Base-by-base conservation (phyloP, 331 rosid genomes). In the Telfairia occidentalis region DNA sequence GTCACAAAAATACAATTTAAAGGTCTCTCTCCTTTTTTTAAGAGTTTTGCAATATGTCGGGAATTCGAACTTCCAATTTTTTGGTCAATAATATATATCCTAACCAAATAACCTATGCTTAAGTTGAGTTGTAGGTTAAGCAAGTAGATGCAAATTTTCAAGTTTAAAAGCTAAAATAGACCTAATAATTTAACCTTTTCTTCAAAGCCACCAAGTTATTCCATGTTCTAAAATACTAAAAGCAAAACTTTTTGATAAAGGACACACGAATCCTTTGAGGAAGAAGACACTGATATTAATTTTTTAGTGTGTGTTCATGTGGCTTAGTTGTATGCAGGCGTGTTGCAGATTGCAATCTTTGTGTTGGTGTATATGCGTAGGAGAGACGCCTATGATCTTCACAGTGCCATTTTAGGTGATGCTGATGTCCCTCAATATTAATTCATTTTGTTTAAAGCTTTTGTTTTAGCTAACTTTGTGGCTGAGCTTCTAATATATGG, bases 381-480 rank as follows among this genome's bases (percentile, higher is more conserved):
- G 83, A 86, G 85, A 81, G 92, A 88, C 50, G 76, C 86, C 78
- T 88, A 86, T 71, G 90, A 88, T 81, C 89, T 88, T 81, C 92
- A 88, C 60, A 86, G 86, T 78, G 90, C 90, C 35, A 42, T 67
- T 43, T 40, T 67, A 67, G 73, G 73, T 67, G 50, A 67, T 5
- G 7, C 12, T 67, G 49, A n/a, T n/a, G n/a, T n/a, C n/a, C 71
- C 29, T 64, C 18, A 1, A 64, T 18, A 59, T 16, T 5, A 11
- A 6, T 60, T 29, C 1, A 7, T 19, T 2, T 53, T 26, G n/a
- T 5, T 60, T 19, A 12, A 54, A 23, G 61, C 32, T 54, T 54
- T 23, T 2, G 15, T 35, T n/a, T 64, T n/a, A 16, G 29, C 2
- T 35, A 12, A 9, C 0, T 11, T 10, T 19, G 1, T 35, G 28